These are phyloP conservation scores for Aphanomyces euteiches DNA, from an alignment of 352 stramenopile genomes.

Conservation along the genomic window DNA sequence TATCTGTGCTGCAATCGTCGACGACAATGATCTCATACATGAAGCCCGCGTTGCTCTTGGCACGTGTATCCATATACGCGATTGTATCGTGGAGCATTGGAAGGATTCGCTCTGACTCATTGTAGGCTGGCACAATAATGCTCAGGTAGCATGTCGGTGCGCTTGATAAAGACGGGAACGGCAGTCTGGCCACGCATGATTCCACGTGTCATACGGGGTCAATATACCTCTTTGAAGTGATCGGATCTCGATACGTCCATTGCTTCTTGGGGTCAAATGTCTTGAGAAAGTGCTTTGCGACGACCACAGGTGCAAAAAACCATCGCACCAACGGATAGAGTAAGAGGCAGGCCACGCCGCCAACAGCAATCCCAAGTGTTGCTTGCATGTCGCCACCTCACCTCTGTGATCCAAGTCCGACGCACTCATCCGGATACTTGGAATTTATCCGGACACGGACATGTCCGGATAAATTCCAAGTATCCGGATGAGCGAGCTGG, in stretches of 20 bases:
- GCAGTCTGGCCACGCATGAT: not conserved
- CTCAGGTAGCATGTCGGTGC: slow-evolving; percentile 59
- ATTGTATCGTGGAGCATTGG: slow-evolving; percentile 89
- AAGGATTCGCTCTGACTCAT: slow-evolving; percentile 90
- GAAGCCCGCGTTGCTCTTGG: slow-evolving; percentile 47
- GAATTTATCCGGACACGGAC: not conserved
- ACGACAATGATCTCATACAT: slow-evolving; percentile 90
- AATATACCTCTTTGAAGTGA: slow-evolving; percentile 41
- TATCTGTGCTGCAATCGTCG: slow-evolving; percentile 88
- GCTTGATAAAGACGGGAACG: slow-evolving; percentile 2
- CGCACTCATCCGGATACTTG: not conserved
- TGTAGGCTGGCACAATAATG: slow-evolving; percentile 93
- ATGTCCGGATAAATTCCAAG: no score
- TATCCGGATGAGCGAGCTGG: no score
- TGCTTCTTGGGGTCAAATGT: slow-evolving; percentile 53
- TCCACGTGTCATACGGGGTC: not conserved
- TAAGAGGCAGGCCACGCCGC: slow-evolving; percentile 34
- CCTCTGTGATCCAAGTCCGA: not conserved
- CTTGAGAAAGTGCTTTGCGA: slow-evolving; percentile 50
- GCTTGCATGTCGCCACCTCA: not conserved
- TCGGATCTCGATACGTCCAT: slow-evolving; percentile 55
- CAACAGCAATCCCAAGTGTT: slow-evolving; percentile 21
- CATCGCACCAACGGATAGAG: slow-evolving; percentile 56
- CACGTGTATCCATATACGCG: slow-evolving; percentile 77
- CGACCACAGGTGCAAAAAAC: slow-evolving; percentile 51